Base-by-base conservation (phyloP, 306 rosid genomes). In the Rubus parviflorus region DNA sequence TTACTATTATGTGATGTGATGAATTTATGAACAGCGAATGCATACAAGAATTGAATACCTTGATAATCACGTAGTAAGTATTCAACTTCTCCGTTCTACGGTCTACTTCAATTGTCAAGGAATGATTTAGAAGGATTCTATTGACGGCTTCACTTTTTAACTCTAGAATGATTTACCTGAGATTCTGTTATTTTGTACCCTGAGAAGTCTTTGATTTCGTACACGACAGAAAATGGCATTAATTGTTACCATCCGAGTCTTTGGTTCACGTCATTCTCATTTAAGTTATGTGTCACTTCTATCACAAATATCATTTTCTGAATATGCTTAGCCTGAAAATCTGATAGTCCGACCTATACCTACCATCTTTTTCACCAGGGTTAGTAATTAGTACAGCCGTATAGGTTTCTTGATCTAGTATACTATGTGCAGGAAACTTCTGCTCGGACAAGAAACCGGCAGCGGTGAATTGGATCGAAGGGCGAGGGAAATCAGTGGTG, bases 361-460 rank as follows among this genome's bases (percentile, higher is more conserved):
- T 3, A 15, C 69, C 8, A 38, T 8, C 47, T 4, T 43, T 22
- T 68, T 43, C 17, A 3, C 12, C 38, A 5, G 37, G 3, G 11
- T 72, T 11, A 37, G 43, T 11, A 53, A 11, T 38, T n/a, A 7
- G 75, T 12, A 62, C 45, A 5, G 13, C 8, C 43, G 9, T 35
- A 37, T 20, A n/a, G 56, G 48, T 53, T 52, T 53, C 17, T 20
- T 0, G 68, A 17, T 16, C 7, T 38, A 64, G 48, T 64, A 23
- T 40, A 41, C 51, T 72, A 54, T 40, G 41, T 45, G 13, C 42
- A 80, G 84, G 80, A 65, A 81, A 81, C 53, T 81, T 75, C 72
- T 81, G 84, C 54, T 68, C 84, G 15, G 84, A 81, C 80, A 81
- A 81, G 84, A 81, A 81, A 74, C 73, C 84, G 7, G 73, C 84